Evolutionary conservation across 1,139 yeast species (phyloP).

Genomic region (Torulaspora globosa): DNA sequence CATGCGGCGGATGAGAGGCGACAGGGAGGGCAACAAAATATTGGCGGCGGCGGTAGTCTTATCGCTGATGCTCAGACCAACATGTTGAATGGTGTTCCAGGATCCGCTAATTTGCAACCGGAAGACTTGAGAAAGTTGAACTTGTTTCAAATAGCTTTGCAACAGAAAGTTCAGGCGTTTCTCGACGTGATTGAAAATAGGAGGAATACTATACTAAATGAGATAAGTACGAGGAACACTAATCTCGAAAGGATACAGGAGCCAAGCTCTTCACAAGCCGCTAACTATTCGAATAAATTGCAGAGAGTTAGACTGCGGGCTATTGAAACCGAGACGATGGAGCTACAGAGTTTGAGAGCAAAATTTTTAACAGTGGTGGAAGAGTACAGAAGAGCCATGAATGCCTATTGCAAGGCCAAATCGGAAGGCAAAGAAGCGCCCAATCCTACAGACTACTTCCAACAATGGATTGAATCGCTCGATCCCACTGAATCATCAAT

Average conservation of each 20-base stretch:
- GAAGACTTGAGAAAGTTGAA: conserved; percentile 21
- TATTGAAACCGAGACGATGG: conserved; percentile 34
- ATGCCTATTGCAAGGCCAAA: conserved; percentile 21
- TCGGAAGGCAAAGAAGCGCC: conserved; percentile 18
- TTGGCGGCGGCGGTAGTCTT: background rate
- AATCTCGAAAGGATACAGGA: conserved; percentile 19
- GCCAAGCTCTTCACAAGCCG: conserved; percentile 20
- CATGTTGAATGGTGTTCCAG: conserved; percentile 14
- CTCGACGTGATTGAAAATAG: conserved; percentile 24
- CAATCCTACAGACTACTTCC: conserved; percentile 29
- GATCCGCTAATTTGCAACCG: conserved; percentile 14
- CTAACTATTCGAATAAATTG: conserved; percentile 24
- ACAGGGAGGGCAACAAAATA: background rate
- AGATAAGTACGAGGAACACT: conserved; percentile 24
- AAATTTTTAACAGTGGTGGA: conserved; percentile 28
- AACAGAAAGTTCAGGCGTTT: conserved; percentile 24
- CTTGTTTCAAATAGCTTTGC: conserved; percentile 22
- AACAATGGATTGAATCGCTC: conserved; percentile 25
- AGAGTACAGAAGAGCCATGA: conserved; percentile 29
- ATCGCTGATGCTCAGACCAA: conserved; percentile 1
- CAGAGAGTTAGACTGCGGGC: conserved; percentile 35
- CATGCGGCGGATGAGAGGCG: background rate
- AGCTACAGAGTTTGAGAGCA: conserved; percentile 28
- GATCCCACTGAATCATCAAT: conserved; percentile 25
- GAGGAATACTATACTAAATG: conserved; percentile 23